Evolutionary conservation across 768 basidiomycete genomes (phyloP).

Genomic region (Termitomyces sp.): DNA sequence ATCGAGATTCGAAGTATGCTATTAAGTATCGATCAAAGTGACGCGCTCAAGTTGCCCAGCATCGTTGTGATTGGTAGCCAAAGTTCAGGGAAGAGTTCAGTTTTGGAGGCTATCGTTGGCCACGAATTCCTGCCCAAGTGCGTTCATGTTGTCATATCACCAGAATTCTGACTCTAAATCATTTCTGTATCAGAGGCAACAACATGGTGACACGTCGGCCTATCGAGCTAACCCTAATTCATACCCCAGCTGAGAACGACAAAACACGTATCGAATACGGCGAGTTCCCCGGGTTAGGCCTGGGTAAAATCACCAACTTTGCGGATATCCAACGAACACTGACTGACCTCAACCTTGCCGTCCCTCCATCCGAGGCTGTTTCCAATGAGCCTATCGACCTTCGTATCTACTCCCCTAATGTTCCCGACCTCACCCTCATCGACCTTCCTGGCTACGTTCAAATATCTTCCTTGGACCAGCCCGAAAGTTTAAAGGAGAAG

Average conservation of each 20-base stretch:
- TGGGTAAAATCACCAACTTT: slow-evolving; percentile 90
- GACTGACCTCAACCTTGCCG: slow-evolving; percentile 91
- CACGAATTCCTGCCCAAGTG: slow-evolving; percentile 98
- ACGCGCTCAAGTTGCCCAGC: slow-evolving; percentile 89
- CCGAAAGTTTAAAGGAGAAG: slow-evolving; percentile 90
- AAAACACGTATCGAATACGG: slow-evolving; percentile 73
- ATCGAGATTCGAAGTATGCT: slow-evolving; percentile 95
- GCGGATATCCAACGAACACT: slow-evolving; percentile 87
- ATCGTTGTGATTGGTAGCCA: slow-evolving; percentile 99
- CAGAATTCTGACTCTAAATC: background rate
- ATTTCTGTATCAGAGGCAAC: slow-evolving; percentile 63
- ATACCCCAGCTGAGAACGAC: slow-evolving; percentile 66
- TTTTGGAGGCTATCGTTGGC: slow-evolving; percentile 94
- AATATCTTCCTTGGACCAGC: slow-evolving; percentile 92
- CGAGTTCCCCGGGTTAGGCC: slow-evolving; percentile 86
- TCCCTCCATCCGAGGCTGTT: slow-evolving; percentile 84
- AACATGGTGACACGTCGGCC: slow-evolving; percentile 99
- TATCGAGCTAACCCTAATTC: slow-evolving; percentile 94
- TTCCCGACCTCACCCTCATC: slow-evolving; percentile 96
- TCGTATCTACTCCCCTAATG: slow-evolving; percentile 91
- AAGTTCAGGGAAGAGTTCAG: slow-evolving; percentile 97
- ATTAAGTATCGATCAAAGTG: slow-evolving; percentile 94
- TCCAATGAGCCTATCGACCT: slow-evolving; percentile 96
- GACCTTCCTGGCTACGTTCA: slow-evolving; percentile 98
- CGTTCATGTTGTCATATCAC: slow-evolving; percentile 23